Percentiles rank a stretch among this genome's conserved stretches.
Evolutionary conservation across 768 basidiomycete species (phyloP).

Genomic region (Leccinum boreale): DNA sequence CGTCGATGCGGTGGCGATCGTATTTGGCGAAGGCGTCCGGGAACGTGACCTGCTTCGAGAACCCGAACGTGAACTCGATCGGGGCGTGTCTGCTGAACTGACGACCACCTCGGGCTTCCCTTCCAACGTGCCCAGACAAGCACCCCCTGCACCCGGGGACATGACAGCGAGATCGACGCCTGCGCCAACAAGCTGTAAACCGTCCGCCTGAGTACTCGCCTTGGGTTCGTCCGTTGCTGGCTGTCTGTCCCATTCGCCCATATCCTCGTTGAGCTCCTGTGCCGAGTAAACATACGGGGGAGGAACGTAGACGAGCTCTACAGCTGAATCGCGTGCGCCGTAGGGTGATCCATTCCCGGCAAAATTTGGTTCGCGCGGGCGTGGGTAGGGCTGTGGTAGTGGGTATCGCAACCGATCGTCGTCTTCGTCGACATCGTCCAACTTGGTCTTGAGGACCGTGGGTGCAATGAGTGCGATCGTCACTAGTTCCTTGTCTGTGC

Average conservation of each 20-base stretch:
- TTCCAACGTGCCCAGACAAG: constrained; percentile 13
- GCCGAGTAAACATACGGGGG: constrained; percentile 32
- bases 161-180: constrained; percentile 14
- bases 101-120: constrained; percentile 32
- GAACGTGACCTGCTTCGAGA: constrained; percentile 40
- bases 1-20: constrained; percentile 12
- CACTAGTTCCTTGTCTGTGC: constrained; percentile 48
- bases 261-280: constrained; percentile 16
- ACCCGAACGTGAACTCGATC: constrained; percentile 29
- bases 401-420: constrained; percentile 22
- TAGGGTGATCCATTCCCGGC: constrained; percentile 12
- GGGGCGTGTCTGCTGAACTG: constrained; percentile 33
- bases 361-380: constrained; percentile 2
- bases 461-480: constrained; percentile 75
- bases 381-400: constrained; percentile 9
- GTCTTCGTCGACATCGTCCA: constrained; percentile 48
- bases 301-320: constrained; percentile 73
- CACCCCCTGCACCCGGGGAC: constrained; percentile 12
- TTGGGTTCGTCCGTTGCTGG: neutral
- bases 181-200: constrained; percentile 17
- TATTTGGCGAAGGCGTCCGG: constrained; percentile 44
- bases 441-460: constrained; percentile 82
- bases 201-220: constrained; percentile 8
- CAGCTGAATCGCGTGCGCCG: constrained; percentile 44
- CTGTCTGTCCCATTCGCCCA: constrained; percentile 19